Evolutionary conservation across 2,329 filamentous ascomycete genomes (phyloP), one percentile per base, ranked within the genome.

Genomic region (Setomelanomma holmii): DNA sequence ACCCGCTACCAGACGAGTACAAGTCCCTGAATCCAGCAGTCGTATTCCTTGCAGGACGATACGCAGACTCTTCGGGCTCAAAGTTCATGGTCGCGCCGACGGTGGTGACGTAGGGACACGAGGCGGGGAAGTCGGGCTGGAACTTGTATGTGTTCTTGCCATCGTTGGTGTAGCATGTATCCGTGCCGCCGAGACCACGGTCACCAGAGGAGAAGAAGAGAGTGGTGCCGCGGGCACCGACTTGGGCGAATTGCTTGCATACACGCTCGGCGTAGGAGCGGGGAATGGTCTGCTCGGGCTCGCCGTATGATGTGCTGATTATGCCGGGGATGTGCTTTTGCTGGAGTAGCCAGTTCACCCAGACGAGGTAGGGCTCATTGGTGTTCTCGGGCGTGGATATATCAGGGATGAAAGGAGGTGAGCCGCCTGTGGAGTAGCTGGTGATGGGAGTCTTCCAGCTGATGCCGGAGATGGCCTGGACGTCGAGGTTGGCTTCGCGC

Each of bases 361-460:
- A 89, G 12, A 79, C 79, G 1, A 89, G 76, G 70, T 89, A 90
- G 0, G 87, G 87, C 75, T 91, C 88, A 69, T 90, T 90, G 59
- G 78, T 80, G 68, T 86, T 81, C 20, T 58, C 75, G 17, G 79
- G 68, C 43, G 74, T 75, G 65, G 59, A 77, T 11, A 77, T 60
- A 35, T 84, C 79, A 0, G 84, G 79, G 10, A 78, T 73, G 64
- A 82, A 82, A 1, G 81, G 82, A 40, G 79, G 84, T 19, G 72
- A 75, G 16, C 86, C 87, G 19, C 79, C 86, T 1, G 84, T 86
- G 43, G 81, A 84, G 70, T 84, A 89, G 49, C 82, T 83, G 7
- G 75, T 79, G 40, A 86, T 78, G 8, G 81, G 80, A 3, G 83
- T 79, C 1, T 82, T 81, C 55, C 79, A 80, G 57, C 79, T 80